Percentiles rank a stretch among this genome's conserved stretches.
Conservation (phyloP, 164 flowering plant genomes). For the Aristolochia californica region DNA sequence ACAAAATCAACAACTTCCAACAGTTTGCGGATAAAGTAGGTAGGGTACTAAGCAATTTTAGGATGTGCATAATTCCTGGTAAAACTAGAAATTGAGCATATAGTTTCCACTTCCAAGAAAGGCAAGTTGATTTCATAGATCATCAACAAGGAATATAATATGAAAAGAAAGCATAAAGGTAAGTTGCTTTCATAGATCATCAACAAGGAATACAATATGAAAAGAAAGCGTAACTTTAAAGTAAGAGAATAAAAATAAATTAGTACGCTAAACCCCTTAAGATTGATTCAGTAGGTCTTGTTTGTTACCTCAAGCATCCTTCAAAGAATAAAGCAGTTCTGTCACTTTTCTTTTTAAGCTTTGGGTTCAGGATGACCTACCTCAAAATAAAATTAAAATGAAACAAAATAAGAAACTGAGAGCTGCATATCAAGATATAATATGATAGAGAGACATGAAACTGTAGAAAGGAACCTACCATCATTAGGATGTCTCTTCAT, state of each 20-base stretch:
- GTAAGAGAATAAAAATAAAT: not conserved
- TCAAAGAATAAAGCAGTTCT: conserved; percentile 77
- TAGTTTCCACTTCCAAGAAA: too few species aligned
- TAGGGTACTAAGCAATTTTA: too few species aligned
- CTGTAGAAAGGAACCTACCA: not conserved
- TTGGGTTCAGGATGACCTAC: conserved; percentile 88
- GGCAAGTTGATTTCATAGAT: too few species aligned
- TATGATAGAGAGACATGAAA: not conserved
- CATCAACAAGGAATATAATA: too few species aligned
- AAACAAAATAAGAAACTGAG: conserved; percentile 12
- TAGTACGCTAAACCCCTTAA: not conserved
- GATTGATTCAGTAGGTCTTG: not conserved
- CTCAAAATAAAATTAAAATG: conserved; percentile 19
- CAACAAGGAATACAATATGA: too few species aligned
- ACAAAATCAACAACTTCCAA: too few species aligned
- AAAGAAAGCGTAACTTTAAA: too few species aligned
- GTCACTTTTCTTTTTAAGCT: conserved; percentile 55
- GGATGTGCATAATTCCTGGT: too few species aligned
- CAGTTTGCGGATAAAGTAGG: too few species aligned
- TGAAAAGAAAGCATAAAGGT: too few species aligned
- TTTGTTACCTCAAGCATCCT: conserved; percentile 81
- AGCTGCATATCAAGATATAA: not conserved
- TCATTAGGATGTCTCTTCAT: not conserved
- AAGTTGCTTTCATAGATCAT: too few species aligned
- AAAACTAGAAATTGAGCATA: too few species aligned